These are phyloP conservation scores for Otatea glauca DNA, from an alignment of 176 grass and related monocot genomes.

Conservation along the genomic window DNA sequence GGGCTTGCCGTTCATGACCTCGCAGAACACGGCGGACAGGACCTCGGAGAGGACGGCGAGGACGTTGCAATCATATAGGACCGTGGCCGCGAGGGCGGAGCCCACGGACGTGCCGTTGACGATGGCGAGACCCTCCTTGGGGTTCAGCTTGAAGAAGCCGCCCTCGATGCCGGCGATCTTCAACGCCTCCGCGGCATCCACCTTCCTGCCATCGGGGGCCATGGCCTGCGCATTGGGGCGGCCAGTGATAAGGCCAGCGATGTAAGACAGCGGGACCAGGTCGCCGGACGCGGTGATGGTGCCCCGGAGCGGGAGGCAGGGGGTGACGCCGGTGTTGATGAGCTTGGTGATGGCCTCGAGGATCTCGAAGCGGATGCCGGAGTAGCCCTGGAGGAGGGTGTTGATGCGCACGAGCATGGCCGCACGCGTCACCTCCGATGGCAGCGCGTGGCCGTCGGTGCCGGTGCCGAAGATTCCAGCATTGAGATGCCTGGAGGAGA, in stretches of 20 bases:
- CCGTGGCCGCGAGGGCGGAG: constrained; percentile 75
- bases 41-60: constrained; percentile 79
- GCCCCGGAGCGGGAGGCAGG: constrained; percentile 78
- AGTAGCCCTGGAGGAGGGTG: constrained; percentile 88
- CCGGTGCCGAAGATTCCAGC: constrained; percentile 79
- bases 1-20: constrained; percentile 95
- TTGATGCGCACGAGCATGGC: constrained; percentile 90
- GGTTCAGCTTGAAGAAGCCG: constrained; percentile 87
- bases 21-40: constrained; percentile 79
- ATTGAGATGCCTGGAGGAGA: constrained; percentile 63
- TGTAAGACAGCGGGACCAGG: constrained; percentile 83
- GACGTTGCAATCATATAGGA: constrained; percentile 80
- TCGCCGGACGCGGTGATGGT: constrained; percentile 89
- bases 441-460: constrained; percentile 60
- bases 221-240: constrained; percentile 72
- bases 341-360: constrained; percentile 76
- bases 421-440: constrained; percentile 57
- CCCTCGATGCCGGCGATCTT: constrained; percentile 70
- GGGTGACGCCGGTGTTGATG: constrained; percentile 70
- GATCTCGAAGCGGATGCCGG: constrained; percentile 88
- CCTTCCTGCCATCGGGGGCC: constrained; percentile 59
- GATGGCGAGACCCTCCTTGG: constrained; percentile 92
- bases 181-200: constrained; percentile 81
- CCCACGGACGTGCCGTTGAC: constrained; percentile 96
- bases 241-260: constrained; percentile 76